Evolutionary conservation across 257 asterid genomes (phyloP).

Genomic region (Prunella vulgaris): DNA sequence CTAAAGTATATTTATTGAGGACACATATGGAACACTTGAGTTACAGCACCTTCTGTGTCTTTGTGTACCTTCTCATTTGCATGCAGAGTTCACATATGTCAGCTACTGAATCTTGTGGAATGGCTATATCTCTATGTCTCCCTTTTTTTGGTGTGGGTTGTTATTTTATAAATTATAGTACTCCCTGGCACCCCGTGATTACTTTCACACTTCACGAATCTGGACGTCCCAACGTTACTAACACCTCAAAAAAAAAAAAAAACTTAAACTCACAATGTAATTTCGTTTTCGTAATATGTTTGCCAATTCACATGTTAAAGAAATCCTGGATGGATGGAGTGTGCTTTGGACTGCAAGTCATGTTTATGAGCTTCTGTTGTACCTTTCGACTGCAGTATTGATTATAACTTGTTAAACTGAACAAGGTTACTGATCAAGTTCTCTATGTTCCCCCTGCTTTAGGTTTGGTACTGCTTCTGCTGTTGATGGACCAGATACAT

Average conservation of each 20-base stretch:
- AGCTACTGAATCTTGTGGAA: not conserved
- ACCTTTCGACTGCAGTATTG: not conserved
- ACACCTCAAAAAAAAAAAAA: no score
- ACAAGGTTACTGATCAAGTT: not conserved
- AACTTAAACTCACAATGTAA: no score
- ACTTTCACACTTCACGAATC: no score
- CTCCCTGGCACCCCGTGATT: no score
- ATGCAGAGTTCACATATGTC: not conserved
- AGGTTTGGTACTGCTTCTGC: constrained; percentile 78
- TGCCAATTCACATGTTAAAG: no score
- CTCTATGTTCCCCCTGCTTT: constrained; percentile 12
- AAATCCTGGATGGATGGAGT: no score
- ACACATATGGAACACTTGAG: not conserved
- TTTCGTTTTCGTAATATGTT: no score
- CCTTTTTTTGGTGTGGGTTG: not conserved
- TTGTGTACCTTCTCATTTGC: constrained; percentile 4
- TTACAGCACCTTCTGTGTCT: not conserved
- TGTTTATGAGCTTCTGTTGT: not conserved
- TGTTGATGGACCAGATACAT: constrained; percentile 36
- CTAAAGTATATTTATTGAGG: not conserved
- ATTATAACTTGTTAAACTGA: not conserved
- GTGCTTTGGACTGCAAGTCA: not conserved
- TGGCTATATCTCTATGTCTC: not conserved
- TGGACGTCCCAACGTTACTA: no score
- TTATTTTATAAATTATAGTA: not conserved